A percentile compares a stretch with the other conserved stretches of the same genome.
These are phyloP conservation scores for Euphorbia lathyris DNA, from an alignment of 345 rosid species.

Conservation along the genomic window DNA sequence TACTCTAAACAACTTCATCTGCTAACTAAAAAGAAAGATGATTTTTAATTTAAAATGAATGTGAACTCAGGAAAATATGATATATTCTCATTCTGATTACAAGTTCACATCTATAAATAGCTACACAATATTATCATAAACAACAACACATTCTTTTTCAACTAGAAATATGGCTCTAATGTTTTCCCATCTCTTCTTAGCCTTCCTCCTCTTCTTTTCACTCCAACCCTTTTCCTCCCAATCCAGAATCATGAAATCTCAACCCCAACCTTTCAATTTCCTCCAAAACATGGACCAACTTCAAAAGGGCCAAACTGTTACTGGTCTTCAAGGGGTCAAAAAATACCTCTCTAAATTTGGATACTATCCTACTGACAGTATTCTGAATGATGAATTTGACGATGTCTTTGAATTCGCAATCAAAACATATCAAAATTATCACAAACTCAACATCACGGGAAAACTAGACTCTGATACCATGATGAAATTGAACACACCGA, in stretches of 20 bases:
- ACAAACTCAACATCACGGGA: constrained; percentile 18
- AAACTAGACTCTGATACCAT: constrained; percentile 20
- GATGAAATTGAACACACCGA: constrained; percentile 21
- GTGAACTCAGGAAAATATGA: no score
- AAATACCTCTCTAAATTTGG: background rate
- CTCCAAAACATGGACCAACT: background rate
- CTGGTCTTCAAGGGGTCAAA: background rate
- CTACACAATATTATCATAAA: background rate
- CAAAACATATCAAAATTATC: constrained; percentile 20
- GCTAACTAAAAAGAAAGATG: no score
- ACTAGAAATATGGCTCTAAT: background rate
- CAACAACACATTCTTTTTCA: background rate
- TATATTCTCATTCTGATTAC: background rate
- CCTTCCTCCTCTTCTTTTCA: background rate
- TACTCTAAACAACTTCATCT: no score
- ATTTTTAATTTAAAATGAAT: no score
- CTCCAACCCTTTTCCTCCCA: background rate
- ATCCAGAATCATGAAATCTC: background rate
- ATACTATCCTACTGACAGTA: background rate
- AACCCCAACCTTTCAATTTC: background rate
- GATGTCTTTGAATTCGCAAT: constrained; percentile 13
- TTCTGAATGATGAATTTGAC: constrained; percentile 16
- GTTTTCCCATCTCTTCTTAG: background rate
- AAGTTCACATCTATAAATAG: background rate
- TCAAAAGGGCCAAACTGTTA: background rate